phyloP scores from a whole-genome alignment of 208 protist species.

The Polymyxa betae region DNA sequence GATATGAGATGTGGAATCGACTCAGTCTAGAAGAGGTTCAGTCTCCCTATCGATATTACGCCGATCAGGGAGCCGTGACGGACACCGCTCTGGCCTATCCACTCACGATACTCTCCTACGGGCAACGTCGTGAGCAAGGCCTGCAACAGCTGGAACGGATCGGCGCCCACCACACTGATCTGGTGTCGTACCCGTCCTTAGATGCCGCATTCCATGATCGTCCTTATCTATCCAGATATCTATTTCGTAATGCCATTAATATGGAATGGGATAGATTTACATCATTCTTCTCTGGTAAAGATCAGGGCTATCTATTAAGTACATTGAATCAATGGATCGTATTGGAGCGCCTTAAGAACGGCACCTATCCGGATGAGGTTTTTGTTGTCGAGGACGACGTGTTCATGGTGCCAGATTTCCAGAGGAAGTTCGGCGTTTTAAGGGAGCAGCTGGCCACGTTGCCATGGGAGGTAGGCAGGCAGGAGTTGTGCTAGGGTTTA shows the following conservation, averaged over 20 bases:
- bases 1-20: constrained; percentile 10
- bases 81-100: not conserved
- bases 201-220: not conserved
- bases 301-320: not conserved
- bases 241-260: constrained; percentile 22
- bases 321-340: constrained; percentile 47
- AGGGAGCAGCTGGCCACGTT: not conserved
- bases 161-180: not conserved
- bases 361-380: not conserved
- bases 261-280: not conserved
- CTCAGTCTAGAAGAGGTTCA: not conserved
- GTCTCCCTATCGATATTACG: not conserved
- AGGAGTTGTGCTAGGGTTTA: no score
- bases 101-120: no score
- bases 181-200: not conserved
- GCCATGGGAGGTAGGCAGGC: no score
- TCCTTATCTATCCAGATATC: not conserved
- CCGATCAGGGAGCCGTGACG: not conserved
- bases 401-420: constrained; percentile 3
- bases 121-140: not conserved
- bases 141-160: not conserved
- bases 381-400: constrained; percentile 41
- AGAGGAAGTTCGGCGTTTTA: not conserved
- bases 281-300: not conserved
- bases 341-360: not conserved